phyloP scores from a whole-genome alignment of 176 grass and related monocot species.

The Avena eriantha region DNA sequence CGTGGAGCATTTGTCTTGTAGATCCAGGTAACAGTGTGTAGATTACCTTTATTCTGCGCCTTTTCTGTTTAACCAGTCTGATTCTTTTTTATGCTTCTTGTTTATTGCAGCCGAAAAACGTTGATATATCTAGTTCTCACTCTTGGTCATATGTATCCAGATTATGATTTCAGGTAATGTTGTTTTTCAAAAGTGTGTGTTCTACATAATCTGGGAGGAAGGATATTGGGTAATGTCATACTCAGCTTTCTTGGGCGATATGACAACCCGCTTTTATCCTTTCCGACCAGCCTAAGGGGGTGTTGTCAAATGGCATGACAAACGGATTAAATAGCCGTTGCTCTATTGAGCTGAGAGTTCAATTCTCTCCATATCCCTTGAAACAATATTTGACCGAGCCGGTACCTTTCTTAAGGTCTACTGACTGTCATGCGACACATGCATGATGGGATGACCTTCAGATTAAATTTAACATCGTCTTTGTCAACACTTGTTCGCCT shows the following conservation, averaged over 20 bases:
- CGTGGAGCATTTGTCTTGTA: conserved; percentile 82
- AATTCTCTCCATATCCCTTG: conserved; percentile 99
- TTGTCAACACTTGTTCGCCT: conserved; percentile 56
- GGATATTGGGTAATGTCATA: conserved; percentile 98
- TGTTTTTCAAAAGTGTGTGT: conserved; percentile 43
- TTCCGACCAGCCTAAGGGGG: conserved; percentile 75
- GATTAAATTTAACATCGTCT: conserved; percentile 65
- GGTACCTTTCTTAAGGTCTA: conserved; percentile 47
- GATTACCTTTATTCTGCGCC: not conserved
- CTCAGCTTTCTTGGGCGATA: conserved; percentile 86
- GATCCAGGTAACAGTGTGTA: conserved; percentile 66
- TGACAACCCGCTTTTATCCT: conserved; percentile 77
- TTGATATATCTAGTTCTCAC: conserved; percentile 96
- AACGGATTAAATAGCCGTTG: conserved; percentile 84
- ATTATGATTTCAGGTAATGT: conserved; percentile 99
- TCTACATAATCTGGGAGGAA: conserved; percentile 68
- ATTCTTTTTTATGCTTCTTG: conserved; percentile 28
- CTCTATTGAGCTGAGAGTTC: conserved; percentile 99
- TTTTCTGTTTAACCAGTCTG: conserved; percentile 16
- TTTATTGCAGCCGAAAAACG: conserved; percentile 73
- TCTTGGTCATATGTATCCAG: conserved; percentile 91
- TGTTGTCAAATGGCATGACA: conserved; percentile 99
- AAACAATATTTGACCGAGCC: conserved; percentile 29
- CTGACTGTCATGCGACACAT: conserved; percentile 45
- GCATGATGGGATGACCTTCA: conserved; percentile 52